These are phyloP conservation scores for Coprinellus aureogranulatus DNA, from an alignment of 768 basidiomycete species.

Conservation along the genomic window DNA sequence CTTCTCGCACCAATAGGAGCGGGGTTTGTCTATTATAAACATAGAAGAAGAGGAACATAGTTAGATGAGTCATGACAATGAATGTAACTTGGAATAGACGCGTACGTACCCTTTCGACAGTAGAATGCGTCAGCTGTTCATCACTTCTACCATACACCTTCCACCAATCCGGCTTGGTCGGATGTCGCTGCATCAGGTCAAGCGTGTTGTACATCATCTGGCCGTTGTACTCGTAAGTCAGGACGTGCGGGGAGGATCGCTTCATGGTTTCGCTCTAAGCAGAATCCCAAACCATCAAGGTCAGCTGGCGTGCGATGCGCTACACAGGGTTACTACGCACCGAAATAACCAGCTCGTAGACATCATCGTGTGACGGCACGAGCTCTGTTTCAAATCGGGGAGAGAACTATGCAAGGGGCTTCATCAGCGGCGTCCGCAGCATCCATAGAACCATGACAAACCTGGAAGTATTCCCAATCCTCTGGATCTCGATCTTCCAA, in stretches of 20 bases:
- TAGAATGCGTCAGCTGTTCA: conserved; percentile 44
- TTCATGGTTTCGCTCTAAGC: background rate
- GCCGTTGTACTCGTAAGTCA: conserved; percentile 31
- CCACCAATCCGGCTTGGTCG: conserved; percentile 33
- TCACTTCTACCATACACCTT: conserved; percentile 40
- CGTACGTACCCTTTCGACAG: conserved; percentile 25
- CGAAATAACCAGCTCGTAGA: conserved; percentile 3
- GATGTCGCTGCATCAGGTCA: conserved; percentile 40
- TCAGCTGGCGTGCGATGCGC: no score
- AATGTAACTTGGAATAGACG: no score
- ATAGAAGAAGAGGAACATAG: no score
- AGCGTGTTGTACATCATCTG: conserved; percentile 32
- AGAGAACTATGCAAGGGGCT: background rate
- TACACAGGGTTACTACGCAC: no score
- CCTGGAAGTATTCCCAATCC: conserved; percentile 15
- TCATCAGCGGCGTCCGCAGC: no score
- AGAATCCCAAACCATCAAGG: no score
- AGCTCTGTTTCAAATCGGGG: background rate
- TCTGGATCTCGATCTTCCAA: background rate
- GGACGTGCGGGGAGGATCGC: conserved; percentile 10
- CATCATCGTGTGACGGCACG: conserved; percentile 1
- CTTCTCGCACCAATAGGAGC: conserved; percentile 5
- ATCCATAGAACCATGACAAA: background rate
- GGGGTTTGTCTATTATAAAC: conserved; percentile 8
- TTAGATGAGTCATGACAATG: no score